Evolutionary conservation across 2,329 filamentous ascomycete genomes (phyloP).

Genomic region (Alternaria angustiovoidea): DNA sequence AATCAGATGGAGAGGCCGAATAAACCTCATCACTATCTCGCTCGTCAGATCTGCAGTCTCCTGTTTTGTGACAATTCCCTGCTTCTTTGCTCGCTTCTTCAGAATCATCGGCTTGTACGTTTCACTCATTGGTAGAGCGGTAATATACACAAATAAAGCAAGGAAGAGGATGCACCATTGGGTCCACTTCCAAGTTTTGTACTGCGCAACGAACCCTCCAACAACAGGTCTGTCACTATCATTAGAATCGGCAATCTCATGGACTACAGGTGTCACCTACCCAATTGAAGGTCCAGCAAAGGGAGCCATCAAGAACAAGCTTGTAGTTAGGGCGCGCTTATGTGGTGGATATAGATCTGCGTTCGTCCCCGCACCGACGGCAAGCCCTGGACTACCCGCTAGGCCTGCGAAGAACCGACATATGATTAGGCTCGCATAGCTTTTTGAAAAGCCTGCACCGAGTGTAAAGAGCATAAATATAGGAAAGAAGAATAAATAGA

Average conservation of each 20-base stretch:
- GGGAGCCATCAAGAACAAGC: constrained; percentile 52
- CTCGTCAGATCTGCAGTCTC: constrained; percentile 25
- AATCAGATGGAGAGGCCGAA: constrained; percentile 61
- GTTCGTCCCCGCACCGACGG: constrained; percentile 54
- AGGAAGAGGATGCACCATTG: constrained; percentile 57
- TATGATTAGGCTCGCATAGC: constrained; percentile 61
- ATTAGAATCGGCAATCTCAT: neutral
- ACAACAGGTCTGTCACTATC: constrained; percentile 47
- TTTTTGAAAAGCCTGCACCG: constrained; percentile 62
- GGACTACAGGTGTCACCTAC: constrained; percentile 23
- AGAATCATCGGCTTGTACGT: constrained; percentile 64
- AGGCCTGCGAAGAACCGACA: constrained; percentile 75
- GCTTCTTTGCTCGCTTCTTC: constrained; percentile 44
- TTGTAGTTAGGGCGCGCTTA: constrained; percentile 44
- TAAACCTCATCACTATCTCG: constrained; percentile 52
- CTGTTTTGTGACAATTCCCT: neutral
- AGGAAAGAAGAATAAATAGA: constrained; percentile 60
- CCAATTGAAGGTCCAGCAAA: constrained; percentile 52
- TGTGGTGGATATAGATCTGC: constrained; percentile 51
- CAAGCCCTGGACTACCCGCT: constrained; percentile 68
- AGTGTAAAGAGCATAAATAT: constrained; percentile 65
- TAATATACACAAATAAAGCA: constrained; percentile 46
- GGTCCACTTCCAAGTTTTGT: constrained; percentile 57
- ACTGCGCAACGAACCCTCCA: constrained; percentile 55
- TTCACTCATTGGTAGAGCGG: constrained; percentile 59